Conservation (phyloP, 495 filamentous ascomycete genomes). For the Aspergillus sparsus region DNA sequence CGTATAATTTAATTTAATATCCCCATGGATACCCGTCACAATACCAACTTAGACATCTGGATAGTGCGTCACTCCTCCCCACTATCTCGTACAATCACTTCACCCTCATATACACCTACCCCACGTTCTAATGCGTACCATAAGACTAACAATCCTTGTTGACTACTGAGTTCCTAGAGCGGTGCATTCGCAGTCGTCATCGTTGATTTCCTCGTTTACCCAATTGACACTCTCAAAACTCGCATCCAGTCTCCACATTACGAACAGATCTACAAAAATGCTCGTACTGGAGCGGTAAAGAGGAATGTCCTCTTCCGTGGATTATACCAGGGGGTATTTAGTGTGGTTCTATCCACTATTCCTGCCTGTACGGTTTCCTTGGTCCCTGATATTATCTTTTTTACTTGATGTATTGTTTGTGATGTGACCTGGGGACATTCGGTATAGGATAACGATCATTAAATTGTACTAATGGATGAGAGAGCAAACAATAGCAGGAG, state of each 20-base stretch:
- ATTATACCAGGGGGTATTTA: slow-evolving; percentile 85
- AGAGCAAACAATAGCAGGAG: slow-evolving; percentile 61
- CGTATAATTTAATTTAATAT: not conserved
- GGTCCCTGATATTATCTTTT: not conserved
- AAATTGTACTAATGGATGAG: not conserved
- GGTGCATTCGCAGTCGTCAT: slow-evolving; percentile 80
- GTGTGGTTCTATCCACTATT: slow-evolving; percentile 82
- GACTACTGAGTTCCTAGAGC: slow-evolving; percentile 50
- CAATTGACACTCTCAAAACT: slow-evolving; percentile 83
- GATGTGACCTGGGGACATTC: not conserved
- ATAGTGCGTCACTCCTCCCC: slow-evolving; percentile 36
- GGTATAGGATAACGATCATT: too few species aligned
- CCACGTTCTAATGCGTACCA: not conserved
- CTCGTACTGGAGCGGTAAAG: slow-evolving; percentile 53
- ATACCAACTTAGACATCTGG: slow-evolving; percentile 55
- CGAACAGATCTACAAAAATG: slow-evolving; percentile 58
- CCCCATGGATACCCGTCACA: slow-evolving; percentile 34
- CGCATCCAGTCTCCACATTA: slow-evolving; percentile 79
- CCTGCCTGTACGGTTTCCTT: slow-evolving; percentile 64
- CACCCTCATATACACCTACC: too few species aligned
- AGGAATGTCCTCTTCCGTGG: slow-evolving; percentile 65
- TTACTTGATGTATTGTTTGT: not conserved
- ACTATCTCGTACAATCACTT: not conserved
- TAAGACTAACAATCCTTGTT: slow-evolving; percentile 8
- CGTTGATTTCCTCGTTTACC: slow-evolving; percentile 80